These are phyloP conservation scores for Aurantiochytrium sp. DNA, from an alignment of 108 stramenopile species.

Conservation along the genomic window DNA sequence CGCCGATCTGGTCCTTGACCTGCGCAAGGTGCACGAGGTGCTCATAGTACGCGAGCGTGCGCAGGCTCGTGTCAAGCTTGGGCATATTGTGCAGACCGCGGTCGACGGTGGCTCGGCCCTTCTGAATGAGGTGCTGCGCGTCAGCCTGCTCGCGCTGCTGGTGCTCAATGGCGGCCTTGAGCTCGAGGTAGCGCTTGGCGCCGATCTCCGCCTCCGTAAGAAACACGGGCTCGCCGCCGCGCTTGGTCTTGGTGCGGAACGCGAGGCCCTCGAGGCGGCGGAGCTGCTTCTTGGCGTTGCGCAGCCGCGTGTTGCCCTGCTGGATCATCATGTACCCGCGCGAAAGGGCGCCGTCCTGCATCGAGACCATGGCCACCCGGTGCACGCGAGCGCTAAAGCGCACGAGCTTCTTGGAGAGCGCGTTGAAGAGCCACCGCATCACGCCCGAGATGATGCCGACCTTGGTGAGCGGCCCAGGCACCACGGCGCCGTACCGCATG, in stretches of 20 bases:
- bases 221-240: too few species aligned
- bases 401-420: not conserved
- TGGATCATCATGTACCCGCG: conserved; percentile 31
- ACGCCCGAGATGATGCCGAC: not conserved
- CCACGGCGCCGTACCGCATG: not conserved
- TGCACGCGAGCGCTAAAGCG: not conserved
- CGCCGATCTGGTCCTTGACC: not conserved
- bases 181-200: not conserved
- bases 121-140: not conserved
- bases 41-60: not conserved
- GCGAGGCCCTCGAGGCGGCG: not conserved
- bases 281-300: not conserved
- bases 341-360: not conserved
- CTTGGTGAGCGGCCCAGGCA: not conserved
- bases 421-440: conserved; percentile 19
- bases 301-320: conserved; percentile 7
- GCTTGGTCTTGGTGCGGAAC: too few species aligned
- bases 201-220: conserved; percentile 11
- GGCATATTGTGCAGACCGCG: conserved; percentile 6
- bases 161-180: not conserved
- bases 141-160: not conserved
- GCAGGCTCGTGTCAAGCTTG: conserved; percentile 1
- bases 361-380: not conserved
- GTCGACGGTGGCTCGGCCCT: not conserved
- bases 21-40: not conserved